These are phyloP conservation scores for Coemansia sp. DNA, from an alignment of 192 early-diverging fungal genomes.

Conservation along the genomic window DNA sequence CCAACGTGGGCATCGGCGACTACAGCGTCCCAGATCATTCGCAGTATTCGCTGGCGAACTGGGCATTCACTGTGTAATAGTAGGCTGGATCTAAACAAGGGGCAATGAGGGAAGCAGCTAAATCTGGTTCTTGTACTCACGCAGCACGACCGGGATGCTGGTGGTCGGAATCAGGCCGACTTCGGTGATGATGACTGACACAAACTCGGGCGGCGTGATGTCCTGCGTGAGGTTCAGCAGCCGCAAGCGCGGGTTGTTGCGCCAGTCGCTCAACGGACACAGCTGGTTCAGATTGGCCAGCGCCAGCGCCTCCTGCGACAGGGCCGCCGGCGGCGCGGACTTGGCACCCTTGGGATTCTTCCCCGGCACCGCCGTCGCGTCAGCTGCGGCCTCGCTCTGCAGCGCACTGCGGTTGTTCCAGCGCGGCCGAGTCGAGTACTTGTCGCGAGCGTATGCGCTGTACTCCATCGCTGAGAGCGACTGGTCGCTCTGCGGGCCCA, in stretches of 20 bases:
- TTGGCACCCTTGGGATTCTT: slow-evolving; percentile 24
- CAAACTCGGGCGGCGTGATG: slow-evolving; percentile 89
- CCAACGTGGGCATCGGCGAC: slow-evolving; percentile 13
- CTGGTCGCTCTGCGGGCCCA: slow-evolving; percentile 27
- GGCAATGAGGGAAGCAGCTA: background rate
- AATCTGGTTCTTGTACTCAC: slow-evolving; percentile 51
- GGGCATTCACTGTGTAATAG: slow-evolving; percentile 16
- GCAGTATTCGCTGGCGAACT: slow-evolving; percentile 26
- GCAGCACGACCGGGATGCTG: slow-evolving; percentile 71
- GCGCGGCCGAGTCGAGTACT: slow-evolving; percentile 44
- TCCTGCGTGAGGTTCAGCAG: slow-evolving; percentile 91
- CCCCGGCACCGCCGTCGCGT: background rate
- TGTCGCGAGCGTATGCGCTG: slow-evolving; percentile 50
- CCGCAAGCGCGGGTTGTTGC: slow-evolving; percentile 68
- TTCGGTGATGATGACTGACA: slow-evolving; percentile 88
- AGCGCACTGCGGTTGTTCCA: slow-evolving; percentile 41
- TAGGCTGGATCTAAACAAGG: background rate
- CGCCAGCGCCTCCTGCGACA: slow-evolving; percentile 29
- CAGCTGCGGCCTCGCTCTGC: slow-evolving; percentile 2
- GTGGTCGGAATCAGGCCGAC: slow-evolving; percentile 88
- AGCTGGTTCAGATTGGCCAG: slow-evolving; percentile 9
- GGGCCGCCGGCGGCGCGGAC: slow-evolving; percentile 5
- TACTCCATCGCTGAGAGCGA: slow-evolving; percentile 47
- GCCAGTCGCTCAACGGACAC: slow-evolving; percentile 65
- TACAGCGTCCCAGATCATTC: slow-evolving; percentile 45